Evolutionary conservation across 1,139 yeast genomes (phyloP).

Genomic region (Barnettozyma hawaiiensis): DNA sequence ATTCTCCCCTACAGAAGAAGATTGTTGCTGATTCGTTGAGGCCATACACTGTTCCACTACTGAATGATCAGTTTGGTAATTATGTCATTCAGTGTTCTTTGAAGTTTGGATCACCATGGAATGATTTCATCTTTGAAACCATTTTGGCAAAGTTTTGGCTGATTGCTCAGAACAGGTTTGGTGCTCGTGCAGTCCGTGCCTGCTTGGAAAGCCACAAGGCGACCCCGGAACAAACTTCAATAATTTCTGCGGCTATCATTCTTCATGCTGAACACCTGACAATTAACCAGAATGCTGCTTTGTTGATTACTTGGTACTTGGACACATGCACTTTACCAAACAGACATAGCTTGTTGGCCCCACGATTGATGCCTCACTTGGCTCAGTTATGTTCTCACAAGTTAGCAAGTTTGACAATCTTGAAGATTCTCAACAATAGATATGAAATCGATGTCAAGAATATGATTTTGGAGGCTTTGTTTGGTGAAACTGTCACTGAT

Average conservation of each 20-base stretch:
- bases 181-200: constrained; percentile 92
- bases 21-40: constrained; percentile 65
- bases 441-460: constrained; percentile 60
- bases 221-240: constrained; percentile 60
- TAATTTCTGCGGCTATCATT: constrained; percentile 77
- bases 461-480: constrained; percentile 55
- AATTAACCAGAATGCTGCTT: constrained; percentile 80
- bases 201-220: constrained; percentile 74
- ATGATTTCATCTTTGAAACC: constrained; percentile 84
- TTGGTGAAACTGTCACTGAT: constrained; percentile 37
- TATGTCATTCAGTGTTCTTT: constrained; percentile 93
- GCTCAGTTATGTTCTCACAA: constrained; percentile 73
- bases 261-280: constrained; percentile 77
- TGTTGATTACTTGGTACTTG: constrained; percentile 88
- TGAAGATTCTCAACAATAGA: constrained; percentile 71
- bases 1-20: constrained; percentile 61
- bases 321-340: constrained; percentile 74
- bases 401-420: constrained; percentile 75
- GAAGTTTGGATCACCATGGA: constrained; percentile 83
- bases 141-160: constrained; percentile 74
- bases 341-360: constrained; percentile 50
- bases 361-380: constrained; percentile 56
- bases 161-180: constrained; percentile 85
- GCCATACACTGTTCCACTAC: constrained; percentile 79
- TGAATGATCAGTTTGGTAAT: constrained; percentile 95